Base-by-base conservation (phyloP, 805 yeast genomes). In the Kazachstania viticola region DNA sequence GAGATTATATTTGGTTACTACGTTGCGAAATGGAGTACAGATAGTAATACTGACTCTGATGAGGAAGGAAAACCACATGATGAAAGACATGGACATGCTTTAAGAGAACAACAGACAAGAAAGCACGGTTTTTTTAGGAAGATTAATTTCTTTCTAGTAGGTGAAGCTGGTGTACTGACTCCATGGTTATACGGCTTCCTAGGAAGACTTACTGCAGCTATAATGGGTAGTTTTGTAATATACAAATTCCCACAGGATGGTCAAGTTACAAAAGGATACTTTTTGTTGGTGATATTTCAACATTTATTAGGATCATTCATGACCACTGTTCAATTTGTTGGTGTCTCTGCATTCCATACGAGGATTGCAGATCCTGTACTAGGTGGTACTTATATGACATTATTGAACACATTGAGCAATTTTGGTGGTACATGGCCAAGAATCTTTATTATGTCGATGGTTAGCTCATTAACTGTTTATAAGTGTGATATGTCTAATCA, bases 361-460 rank as follows among this genome's bases (percentile, higher is more conserved):
- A 75, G 78, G 45, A 81, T 91, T 33, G 95, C 98, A 2, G 98
- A 91, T 52, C 97, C 98, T 0, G 59, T 75, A 14, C 82, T 91
- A 46, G 98, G 98, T 13, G 98, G 98, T 2, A 91, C 98, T 0
- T 91, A 91, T 55, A 88, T 91, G 97, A 91, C 98, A 0, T 77
- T 94, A 1, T 64, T 91, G 36, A 91, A 91, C 56, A 91, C 98
- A 0, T 64, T 91, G 29, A 75, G 93, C 26, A 91, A 91, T 53
- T 67, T 88, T 36, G 98, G 98, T 16, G 98, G 98, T 9, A 91
- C 93, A 27, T 91, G 98, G 98, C 98, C 98, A 2, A 68, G 84
- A 33, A 61, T 83, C n/a, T 62, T 91, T 21, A 76, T 88, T 1
- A 68, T 85, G 42, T 71, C 66, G 37, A 65, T 85, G 56, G 88